A percentile compares a stretch with the other conserved stretches of the same genome.
Conservation (phyloP, 1,139 yeast genomes). For the Trichomonascaceae sp. region DNA sequence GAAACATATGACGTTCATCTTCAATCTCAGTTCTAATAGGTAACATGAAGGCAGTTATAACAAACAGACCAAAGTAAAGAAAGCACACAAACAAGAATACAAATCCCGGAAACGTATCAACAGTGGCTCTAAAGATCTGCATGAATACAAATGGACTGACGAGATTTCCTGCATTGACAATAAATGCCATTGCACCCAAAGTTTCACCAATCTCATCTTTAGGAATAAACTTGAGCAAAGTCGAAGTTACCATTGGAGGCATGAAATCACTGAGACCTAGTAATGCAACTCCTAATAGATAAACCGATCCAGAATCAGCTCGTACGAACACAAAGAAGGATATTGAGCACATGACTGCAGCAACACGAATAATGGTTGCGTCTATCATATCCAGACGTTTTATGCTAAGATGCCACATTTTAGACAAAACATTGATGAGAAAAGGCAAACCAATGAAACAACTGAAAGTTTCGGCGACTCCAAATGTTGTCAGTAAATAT, state of each 20-base stretch:
- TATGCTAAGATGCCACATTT: conserved; percentile 25
- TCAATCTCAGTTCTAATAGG: conserved; percentile 7
- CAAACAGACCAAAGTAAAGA: conserved; percentile 14
- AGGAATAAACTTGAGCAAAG: conserved; percentile 46
- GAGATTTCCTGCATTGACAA: conserved; percentile 23
- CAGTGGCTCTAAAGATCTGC: conserved; percentile 26
- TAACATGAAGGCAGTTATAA: conserved; percentile 9
- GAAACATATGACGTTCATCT: conserved; percentile 5
- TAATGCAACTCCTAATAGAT: conserved; percentile 27
- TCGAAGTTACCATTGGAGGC: conserved; percentile 44
- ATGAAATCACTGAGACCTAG: conserved; percentile 42
- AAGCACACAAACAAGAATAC: conserved; percentile 23
- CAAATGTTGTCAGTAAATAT: conserved; percentile 48
- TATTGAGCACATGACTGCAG: conserved; percentile 38
- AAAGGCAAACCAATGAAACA: conserved; percentile 41
- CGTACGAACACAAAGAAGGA: conserved; percentile 39
- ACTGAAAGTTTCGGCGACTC: conserved; percentile 41
- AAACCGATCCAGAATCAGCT: conserved; percentile 26
- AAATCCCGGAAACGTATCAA: conserved; percentile 24
- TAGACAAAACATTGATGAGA: conserved; percentile 34
- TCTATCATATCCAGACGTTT: conserved; percentile 50
- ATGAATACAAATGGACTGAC: conserved; percentile 28
- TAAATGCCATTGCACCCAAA: conserved; percentile 30
- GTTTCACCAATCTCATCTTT: conserved; percentile 29
- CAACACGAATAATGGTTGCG: conserved; percentile 38